Percentiles rank a stretch among this genome's conserved stretches.
These are phyloP conservation scores for Sporothrix dimorphospora DNA, from an alignment of 2,329 filamentous ascomycete genomes.

Conservation along the genomic window DNA sequence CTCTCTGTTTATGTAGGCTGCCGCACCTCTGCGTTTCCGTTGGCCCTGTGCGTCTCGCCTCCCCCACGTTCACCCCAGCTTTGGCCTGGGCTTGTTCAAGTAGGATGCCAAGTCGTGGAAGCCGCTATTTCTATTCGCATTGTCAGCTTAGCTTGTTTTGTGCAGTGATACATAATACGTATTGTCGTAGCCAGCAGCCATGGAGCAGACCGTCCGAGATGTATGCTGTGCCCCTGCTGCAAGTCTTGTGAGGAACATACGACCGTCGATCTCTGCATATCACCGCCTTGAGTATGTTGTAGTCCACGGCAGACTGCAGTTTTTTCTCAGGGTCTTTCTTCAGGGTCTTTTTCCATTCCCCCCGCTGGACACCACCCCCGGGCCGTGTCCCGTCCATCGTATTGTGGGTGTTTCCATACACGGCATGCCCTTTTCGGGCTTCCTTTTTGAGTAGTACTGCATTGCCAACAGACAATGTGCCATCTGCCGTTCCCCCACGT, in stretches of 20 bases:
- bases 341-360: neutral
- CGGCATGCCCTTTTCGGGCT: neutral
- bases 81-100: neutral
- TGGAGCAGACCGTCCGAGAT: neutral
- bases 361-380: neutral
- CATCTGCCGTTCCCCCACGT: slow-evolving; percentile 2
- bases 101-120: neutral
- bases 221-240: neutral
- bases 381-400: neutral
- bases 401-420: no score
- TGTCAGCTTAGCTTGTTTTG: no score
- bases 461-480: neutral
- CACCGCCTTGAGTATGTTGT: no score
- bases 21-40: neutral
- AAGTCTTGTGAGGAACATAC: neutral
- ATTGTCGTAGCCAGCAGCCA: neutral
- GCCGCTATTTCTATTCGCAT: no score
- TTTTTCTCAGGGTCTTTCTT: slow-evolving; percentile 1
- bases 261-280: neutral
- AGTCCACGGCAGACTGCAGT: neutral
- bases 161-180: no score
- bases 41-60: slow-evolving; percentile 11
- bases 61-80: slow-evolving; percentile 14
- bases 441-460: neutral
- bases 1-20: neutral